A percentile compares a stretch with the other conserved stretches of the same genome.
Evolutionary conservation across 2,329 filamentous ascomycete genomes (phyloP).

Genomic region (Stylonectria norvegica): DNA sequence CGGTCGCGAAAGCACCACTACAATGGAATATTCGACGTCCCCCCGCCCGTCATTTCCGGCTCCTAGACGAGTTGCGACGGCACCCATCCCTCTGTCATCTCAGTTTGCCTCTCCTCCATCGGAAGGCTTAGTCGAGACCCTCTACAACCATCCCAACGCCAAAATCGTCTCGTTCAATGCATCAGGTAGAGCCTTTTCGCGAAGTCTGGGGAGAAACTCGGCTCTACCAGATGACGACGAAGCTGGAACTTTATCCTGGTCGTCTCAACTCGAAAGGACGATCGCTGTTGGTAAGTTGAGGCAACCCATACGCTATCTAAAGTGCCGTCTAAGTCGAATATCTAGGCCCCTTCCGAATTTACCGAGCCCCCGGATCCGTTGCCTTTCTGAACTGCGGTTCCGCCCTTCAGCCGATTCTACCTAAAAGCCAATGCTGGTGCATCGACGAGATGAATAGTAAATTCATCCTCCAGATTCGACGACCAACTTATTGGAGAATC

Average conservation of each 20-base stretch:
- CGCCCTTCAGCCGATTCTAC: constrained; percentile 80
- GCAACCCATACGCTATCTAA: not conserved
- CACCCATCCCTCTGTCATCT: constrained; percentile 30
- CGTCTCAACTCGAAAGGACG: constrained; percentile 72
- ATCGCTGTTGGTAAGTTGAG: constrained; percentile 65
- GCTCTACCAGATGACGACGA: constrained; percentile 40
- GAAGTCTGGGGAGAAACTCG: constrained; percentile 32
- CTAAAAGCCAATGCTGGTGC: constrained; percentile 91
- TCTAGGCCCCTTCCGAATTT: constrained; percentile 72
- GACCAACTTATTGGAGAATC: constrained; percentile 85
- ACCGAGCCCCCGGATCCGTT: constrained; percentile 80
- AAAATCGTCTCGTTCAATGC: constrained; percentile 61
- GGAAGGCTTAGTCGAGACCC: constrained; percentile 54
- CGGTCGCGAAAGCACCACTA: constrained; percentile 4
- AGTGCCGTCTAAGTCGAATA: not conserved
- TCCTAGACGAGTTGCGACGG: constrained; percentile 38
- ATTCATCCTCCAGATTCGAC: constrained; percentile 82
- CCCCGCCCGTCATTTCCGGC: constrained; percentile 23
- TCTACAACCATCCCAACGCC: constrained; percentile 70
- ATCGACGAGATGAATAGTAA: constrained; percentile 76
- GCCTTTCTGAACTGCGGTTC: constrained; percentile 84
- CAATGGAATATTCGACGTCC: constrained; percentile 22
- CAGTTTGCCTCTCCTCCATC: constrained; percentile 20
- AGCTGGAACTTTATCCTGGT: constrained; percentile 67
- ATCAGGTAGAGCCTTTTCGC: constrained; percentile 28